These are phyloP conservation scores for Aethionema arabicum DNA, from an alignment of 345 rosid species.

Conservation along the genomic window DNA sequence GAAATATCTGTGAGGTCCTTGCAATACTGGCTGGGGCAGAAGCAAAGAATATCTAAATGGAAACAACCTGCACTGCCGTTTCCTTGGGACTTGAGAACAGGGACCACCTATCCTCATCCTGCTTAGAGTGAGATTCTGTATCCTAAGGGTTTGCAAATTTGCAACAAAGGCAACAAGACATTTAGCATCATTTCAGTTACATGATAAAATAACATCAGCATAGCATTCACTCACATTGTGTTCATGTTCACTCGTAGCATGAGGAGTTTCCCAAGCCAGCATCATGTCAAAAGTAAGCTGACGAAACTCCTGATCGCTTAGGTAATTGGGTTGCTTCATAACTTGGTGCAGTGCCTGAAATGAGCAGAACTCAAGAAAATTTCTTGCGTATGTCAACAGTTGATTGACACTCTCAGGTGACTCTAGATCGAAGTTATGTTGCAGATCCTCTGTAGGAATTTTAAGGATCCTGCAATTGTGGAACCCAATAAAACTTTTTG, in stretches of 20 bases:
- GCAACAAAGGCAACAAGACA: not conserved
- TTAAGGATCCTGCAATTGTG: constrained; percentile 55
- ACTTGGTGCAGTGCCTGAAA: too few species aligned
- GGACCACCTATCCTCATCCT: constrained; percentile 75
- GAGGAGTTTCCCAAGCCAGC: constrained; percentile 96
- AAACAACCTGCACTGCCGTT: constrained; percentile 78
- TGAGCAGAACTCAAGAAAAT: too few species aligned
- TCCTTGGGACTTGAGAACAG: constrained; percentile 74
- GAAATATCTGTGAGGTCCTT: not conserved
- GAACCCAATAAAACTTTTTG: not conserved
- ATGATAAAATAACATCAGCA: not conserved
- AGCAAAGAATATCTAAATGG: constrained; percentile 14
- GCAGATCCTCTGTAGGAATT: constrained; percentile 58
- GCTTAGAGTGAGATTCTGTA: constrained; percentile 40
- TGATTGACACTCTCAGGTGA: constrained; percentile 71
- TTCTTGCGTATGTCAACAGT: too few species aligned
- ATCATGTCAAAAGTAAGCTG: constrained; percentile 84
- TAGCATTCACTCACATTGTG: constrained; percentile 45
- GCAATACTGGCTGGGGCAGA: not conserved
- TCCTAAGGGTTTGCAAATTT: constrained; percentile 46
- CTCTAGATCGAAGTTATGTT: constrained; percentile 70
- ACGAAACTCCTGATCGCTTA: constrained; percentile 70
- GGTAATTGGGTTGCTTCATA: too few species aligned
- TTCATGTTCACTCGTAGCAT: constrained; percentile 43
- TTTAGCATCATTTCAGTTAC: constrained; percentile 12